phyloP scores from a whole-genome alignment of 2,329 filamentous ascomycete genomes.

The Sporothrix inflata region DNA sequence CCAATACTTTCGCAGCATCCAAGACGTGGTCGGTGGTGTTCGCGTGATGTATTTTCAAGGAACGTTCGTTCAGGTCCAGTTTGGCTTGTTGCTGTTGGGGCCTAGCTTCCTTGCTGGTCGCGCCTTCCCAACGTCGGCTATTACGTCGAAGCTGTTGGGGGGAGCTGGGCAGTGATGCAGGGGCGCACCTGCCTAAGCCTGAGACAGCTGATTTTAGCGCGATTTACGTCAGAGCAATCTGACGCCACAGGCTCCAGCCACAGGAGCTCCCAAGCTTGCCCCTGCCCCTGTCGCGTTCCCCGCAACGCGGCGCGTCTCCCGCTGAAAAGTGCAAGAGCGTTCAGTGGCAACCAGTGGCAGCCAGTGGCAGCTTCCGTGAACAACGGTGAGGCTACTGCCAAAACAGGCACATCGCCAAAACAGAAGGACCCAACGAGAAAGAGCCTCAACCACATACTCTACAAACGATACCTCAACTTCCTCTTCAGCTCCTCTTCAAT shows the following conservation, averaged over 20 bases:
- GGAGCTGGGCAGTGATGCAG: constrained; percentile 18
- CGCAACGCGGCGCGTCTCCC: constrained; percentile 29
- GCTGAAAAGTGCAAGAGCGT: constrained; percentile 4
- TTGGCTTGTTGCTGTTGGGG: background rate
- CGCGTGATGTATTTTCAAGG: background rate
- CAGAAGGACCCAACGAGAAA: background rate
- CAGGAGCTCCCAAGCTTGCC: background rate
- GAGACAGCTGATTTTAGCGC: constrained; percentile 16
- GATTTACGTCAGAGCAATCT: background rate
- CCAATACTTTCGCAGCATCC: constrained; percentile 15
- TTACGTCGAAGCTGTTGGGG: constrained; percentile 26
- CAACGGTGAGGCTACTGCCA: background rate
- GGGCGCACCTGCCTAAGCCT: constrained; percentile 27
- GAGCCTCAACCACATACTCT: background rate
- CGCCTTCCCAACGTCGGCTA: constrained; percentile 1
- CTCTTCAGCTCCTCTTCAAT: background rate
- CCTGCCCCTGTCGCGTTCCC: constrained; percentile 23
- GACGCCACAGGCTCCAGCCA: constrained; percentile 24
- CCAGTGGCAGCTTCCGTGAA: constrained; percentile 25
- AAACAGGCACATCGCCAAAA: constrained; percentile 1
- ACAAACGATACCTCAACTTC: background rate
- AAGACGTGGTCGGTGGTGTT: background rate
- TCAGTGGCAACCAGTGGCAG: constrained; percentile 8
- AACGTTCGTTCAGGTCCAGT: background rate
- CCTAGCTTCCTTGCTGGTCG: background rate